Evolutionary conservation across 1,284 basidiomycete genomes (phyloP).

Genomic region (Sporisorium iseilematis-ciliati): DNA sequence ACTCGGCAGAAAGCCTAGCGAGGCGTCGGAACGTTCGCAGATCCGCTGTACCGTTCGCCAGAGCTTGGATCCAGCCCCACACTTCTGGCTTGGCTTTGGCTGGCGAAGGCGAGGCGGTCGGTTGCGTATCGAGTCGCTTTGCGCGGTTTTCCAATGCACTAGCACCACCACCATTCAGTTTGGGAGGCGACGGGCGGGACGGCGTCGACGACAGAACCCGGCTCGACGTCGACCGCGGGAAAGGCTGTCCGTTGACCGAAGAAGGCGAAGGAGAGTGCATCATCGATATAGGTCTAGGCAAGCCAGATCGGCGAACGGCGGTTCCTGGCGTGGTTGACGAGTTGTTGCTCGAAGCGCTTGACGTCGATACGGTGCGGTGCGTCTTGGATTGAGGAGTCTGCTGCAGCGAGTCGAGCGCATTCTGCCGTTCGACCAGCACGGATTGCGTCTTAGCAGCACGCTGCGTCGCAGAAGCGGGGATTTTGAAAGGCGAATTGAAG

Average conservation of each 20-base stretch:
- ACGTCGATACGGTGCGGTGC: conserved; percentile 25
- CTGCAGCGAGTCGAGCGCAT: conserved; percentile 11
- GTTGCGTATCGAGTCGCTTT: conserved; percentile 28
- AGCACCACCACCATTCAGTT: not conserved
- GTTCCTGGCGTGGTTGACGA: conserved; percentile 21
- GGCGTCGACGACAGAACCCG: conserved; percentile 17
- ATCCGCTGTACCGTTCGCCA: conserved; percentile 36
- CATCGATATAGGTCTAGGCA: conserved; percentile 57
- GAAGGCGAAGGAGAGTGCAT: conserved; percentile 27
- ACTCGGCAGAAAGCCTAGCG: conserved; percentile 44
- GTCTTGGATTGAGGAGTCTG: conserved; percentile 14
- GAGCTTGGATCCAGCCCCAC: conserved; percentile 41
- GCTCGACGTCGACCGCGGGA: conserved; percentile 26
- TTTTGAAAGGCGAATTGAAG: conserved; percentile 50
- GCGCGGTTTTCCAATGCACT: conserved; percentile 40
- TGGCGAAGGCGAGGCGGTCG: conserved; percentile 27
- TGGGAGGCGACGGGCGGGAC: conserved; percentile 4
- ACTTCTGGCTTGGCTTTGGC: conserved; percentile 53
- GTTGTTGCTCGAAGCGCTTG: conserved; percentile 24
- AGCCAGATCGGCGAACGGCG: conserved; percentile 27
- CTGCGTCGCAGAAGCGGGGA: conserved; percentile 15
- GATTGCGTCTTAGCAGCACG: conserved; percentile 21
- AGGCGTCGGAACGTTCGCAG: conserved; percentile 40
- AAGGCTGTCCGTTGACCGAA: not conserved
- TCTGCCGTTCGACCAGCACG: conserved; percentile 23